These are phyloP conservation scores for Picea sitchensis DNA, from an alignment of 75 land plant genomes.

Conservation along the genomic window DNA sequence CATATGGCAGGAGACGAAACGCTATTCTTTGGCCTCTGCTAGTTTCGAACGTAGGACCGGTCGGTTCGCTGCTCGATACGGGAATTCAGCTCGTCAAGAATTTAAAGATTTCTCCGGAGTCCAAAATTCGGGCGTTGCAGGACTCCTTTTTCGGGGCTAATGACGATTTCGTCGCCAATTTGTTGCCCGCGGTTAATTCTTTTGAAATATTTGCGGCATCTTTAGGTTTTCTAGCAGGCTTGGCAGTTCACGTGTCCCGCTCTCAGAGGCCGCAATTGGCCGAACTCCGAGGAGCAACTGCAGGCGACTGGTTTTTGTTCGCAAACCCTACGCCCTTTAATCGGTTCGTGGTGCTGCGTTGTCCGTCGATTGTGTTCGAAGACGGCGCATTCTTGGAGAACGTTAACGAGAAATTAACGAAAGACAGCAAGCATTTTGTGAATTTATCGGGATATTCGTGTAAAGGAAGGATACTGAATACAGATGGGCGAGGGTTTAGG, in stretches of 20 bases:
- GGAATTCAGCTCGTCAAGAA: not conserved
- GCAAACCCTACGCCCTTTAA: conserved; percentile 85
- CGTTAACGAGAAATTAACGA: conserved; percentile 42
- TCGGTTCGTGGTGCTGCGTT: conserved; percentile 74
- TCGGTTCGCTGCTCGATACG: not conserved
- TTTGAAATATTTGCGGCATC: conserved; percentile 2
- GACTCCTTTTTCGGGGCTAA: not conserved
- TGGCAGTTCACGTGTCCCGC: not conserved
- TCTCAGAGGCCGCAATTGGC: no score
- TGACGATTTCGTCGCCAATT: not conserved
- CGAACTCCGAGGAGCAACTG: no score
- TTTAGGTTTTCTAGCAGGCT: conserved; percentile 8
- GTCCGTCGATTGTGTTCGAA: conserved; percentile 69
- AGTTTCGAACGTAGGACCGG: not conserved
- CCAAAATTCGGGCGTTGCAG: not conserved
- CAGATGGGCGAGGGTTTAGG: not conserved
- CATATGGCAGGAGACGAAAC: not conserved
- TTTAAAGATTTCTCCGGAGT: not conserved
- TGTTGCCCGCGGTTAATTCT: not conserved
- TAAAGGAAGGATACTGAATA: conserved; percentile 2
- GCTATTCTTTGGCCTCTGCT: not conserved
- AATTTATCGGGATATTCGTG: conserved; percentile 18
- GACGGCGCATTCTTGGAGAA: conserved; percentile 30
- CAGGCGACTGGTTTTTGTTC: conserved; percentile 59
- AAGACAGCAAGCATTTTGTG: conserved; percentile 51